Evolutionary conservation across 352 stramenopile species (phyloP), one percentile per base, ranked within the genome.

Genomic region (Pythium plurisporium): DNA sequence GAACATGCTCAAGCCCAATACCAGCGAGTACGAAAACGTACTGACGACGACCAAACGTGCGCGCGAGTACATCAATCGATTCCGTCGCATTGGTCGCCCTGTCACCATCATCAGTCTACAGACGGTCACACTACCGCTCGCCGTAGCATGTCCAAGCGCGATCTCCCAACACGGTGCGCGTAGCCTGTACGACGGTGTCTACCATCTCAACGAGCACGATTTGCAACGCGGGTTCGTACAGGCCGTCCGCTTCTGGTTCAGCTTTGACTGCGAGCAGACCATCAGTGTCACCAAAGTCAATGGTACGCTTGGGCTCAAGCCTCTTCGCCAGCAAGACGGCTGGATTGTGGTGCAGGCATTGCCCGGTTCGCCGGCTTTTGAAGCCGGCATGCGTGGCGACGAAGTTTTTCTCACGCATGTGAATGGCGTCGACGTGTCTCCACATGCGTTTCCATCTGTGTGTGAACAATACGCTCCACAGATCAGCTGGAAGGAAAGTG

Each of bases 321-420:
- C 77, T 0, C 60, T 91, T 34, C 79, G 79, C 3, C 76, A 91
- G 55, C 82, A 91, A 48, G 82, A 91, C 53, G 76, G 79, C 1
- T 89, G 76, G 79, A 78, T 91, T 36, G 77, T 88, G 30, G 79
- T 88, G 20, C 82, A 91, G 56, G 79, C 82, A 2, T 55, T 89
- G 17, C 72, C 75, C 4, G 75, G 77, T 0, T 91, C 76, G 0
- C 76, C 81, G 1, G 79, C 72, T 10, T 88, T 87, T 47, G 69
- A 87, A n/a, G 79, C 78, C 0, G 81, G 81, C 15, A 91, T 91
- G 81, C 74, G 78, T 15, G 62, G 67, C 37, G 73, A 89, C 10
- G 81, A 91, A 48, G 79, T 87, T 20, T 91, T 86, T 45, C 67
- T 91, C n/a, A 89, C 79, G 6, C 82, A 91, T 51, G 79, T 89